Evolutionary conservation across 805 yeast genomes (phyloP).

Genomic region (Candida awuae): DNA sequence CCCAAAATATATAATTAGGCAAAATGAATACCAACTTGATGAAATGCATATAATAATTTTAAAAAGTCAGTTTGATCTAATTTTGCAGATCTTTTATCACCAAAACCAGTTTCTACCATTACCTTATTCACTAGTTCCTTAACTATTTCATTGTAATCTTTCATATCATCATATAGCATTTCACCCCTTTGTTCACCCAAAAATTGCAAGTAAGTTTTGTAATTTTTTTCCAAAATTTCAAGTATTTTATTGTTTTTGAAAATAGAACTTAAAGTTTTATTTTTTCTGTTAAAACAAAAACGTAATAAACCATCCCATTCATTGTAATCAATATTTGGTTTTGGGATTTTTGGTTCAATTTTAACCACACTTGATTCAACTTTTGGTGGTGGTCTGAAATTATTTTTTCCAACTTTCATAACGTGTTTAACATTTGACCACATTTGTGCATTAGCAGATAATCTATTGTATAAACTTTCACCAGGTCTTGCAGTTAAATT

Average conservation of each 20-base stretch:
- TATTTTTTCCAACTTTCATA: conserved; percentile 96
- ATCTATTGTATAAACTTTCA: conserved; percentile 84
- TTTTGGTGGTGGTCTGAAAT: conserved; percentile 97
- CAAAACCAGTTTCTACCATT: conserved; percentile 66
- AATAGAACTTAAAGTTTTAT: conserved; percentile 87
- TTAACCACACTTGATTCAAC: conserved; percentile 96
- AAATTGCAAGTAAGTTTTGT: conserved; percentile 61
- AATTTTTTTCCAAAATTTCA: conserved; percentile 79
- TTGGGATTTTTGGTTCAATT: conserved; percentile 82
- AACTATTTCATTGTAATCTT: conserved; percentile 41
- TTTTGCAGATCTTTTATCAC: conserved; percentile 86
- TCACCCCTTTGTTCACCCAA: conserved; percentile 39
- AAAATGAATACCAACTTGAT: conserved; percentile 94
- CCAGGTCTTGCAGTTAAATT: conserved; percentile 94
- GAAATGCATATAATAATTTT: conserved; percentile 81
- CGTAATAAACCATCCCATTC: conserved; percentile 97
- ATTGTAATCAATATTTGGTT: conserved; percentile 87
- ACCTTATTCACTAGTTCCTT: conserved; percentile 68
- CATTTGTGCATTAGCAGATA: conserved; percentile 97
- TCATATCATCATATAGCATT: conserved; percentile 36
- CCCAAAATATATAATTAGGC: conserved; percentile 39
- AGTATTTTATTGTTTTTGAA: conserved; percentile 76
- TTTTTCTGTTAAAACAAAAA: conserved; percentile 86
- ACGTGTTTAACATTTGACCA: conserved; percentile 99
- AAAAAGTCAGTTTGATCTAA: conserved; percentile 93